Conservation (phyloP, 805 yeast species). For the Zygosaccharomyces siamensis region DNA sequence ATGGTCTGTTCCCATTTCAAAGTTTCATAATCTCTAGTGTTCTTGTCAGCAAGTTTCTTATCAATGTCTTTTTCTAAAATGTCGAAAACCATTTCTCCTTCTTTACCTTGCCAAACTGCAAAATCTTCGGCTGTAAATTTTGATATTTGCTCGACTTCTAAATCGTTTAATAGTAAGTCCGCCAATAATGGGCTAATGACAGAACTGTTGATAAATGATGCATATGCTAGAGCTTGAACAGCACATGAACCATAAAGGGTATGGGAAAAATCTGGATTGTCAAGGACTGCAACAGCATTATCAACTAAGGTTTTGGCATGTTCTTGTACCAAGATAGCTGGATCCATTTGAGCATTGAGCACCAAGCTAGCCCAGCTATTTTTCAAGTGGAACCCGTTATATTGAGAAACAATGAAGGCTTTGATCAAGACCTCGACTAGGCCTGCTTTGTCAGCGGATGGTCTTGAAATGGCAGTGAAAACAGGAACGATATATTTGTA, state of each 20-base stretch:
- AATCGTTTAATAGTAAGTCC: conserved; percentile 40
- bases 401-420: conserved; percentile 44
- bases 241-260: conserved; percentile 40
- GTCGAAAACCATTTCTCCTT: conserved; percentile 65
- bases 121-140: conserved; percentile 47
- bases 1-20: conserved; percentile 85
- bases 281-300: conserved; percentile 20
- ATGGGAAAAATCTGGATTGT: conserved; percentile 12
- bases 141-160: conserved; percentile 37
- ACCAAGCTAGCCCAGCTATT: conserved; percentile 77
- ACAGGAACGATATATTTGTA: conserved; percentile 36
- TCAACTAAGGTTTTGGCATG: conserved; percentile 23
- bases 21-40: conserved; percentile 79
- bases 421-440: conserved; percentile 37
- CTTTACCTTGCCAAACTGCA: conserved; percentile 61
- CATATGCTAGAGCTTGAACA: conserved; percentile 47
- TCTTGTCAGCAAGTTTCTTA: conserved; percentile 52
- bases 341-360: conserved; percentile 56
- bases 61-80: conserved; percentile 47
- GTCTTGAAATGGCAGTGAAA: conserved; percentile 37
- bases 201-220: conserved; percentile 57
- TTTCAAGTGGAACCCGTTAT: conserved; percentile 35
- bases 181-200: conserved; percentile 49
- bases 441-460: conserved; percentile 23
- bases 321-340: conserved; percentile 49